These are phyloP conservation scores for Rhizoclosmatium sp. DNA, from an alignment of 192 early-diverging fungal genomes.

Conservation along the genomic window DNA sequence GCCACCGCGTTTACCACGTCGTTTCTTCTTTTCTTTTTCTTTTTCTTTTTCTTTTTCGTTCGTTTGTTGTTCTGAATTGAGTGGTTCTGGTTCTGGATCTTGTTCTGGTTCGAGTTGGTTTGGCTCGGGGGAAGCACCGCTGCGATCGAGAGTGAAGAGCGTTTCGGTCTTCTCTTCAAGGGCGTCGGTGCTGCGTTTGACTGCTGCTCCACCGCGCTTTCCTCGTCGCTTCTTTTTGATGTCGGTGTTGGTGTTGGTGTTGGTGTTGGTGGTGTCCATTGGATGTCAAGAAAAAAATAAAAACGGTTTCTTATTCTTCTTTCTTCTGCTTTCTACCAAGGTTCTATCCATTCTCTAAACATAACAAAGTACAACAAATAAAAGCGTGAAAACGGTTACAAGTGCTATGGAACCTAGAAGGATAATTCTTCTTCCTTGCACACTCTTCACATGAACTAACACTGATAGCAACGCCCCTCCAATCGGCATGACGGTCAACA, in stretches of 20 bases:
- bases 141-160: background rate
- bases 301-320: background rate
- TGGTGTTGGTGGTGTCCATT: background rate
- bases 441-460: background rate
- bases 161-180: background rate
- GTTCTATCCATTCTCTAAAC: no score
- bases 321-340: no score
- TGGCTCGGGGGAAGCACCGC: background rate
- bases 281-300: background rate
- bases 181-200: background rate
- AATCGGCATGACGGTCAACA: background rate
- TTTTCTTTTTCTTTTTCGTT: background rate
- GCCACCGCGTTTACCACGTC: conserved; percentile 21
- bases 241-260: background rate
- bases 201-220: conserved; percentile 17
- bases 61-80: background rate
- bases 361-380: no score
- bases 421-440: no score
- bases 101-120: background rate
- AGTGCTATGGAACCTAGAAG: no score
- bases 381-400: no score
- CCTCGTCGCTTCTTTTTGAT: conserved; percentile 18
- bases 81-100: background rate
- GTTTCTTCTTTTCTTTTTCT: conserved; percentile 5
- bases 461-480: background rate